phyloP scores from a whole-genome alignment of 306 rosid species.

The Trifolium fragiferum region DNA sequence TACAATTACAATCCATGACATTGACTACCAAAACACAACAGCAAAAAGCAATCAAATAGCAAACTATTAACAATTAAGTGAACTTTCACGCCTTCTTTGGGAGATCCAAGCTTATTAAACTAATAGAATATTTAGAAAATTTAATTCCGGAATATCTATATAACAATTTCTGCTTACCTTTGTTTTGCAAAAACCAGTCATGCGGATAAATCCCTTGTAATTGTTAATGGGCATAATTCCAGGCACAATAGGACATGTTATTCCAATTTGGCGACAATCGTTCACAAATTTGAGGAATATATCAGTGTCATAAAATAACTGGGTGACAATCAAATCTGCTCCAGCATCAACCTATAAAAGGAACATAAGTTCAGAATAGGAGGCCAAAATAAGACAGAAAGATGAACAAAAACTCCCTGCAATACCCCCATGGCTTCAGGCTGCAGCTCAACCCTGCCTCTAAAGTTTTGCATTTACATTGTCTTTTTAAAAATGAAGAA shows the following conservation, averaged over 20 bases:
- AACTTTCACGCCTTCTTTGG: conserved; percentile 9
- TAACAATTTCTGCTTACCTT: conserved; percentile 55
- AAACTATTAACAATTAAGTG: neutral
- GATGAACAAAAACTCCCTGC: conserved; percentile 15
- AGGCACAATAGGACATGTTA: conserved; percentile 92
- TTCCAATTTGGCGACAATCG: conserved; percentile 98
- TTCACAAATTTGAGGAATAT: conserved; percentile 89
- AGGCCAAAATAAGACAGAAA: neutral
- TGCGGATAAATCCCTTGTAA: conserved; percentile 92
- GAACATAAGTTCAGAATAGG: conserved; percentile 35
- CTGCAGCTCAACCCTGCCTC: neutral
- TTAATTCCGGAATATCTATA: conserved; percentile 23
- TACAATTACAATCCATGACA: conserved; percentile 13
- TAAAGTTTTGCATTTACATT: conserved; percentile 14
- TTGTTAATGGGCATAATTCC: conserved; percentile 99
- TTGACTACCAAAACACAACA: conserved; percentile 30
- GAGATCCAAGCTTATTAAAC: conserved; percentile 1
- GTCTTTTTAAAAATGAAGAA: conserved; percentile 10
- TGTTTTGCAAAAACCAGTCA: conserved; percentile 98
- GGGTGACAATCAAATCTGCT: conserved; percentile 93
- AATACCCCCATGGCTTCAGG: conserved; percentile 17
- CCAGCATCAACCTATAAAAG: conserved; percentile 81
- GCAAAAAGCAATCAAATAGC: conserved; percentile 6
- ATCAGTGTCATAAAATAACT: conserved; percentile 87
- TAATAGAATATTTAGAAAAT: conserved; percentile 19